phyloP scores from a whole-genome alignment of 495 filamentous ascomycete genomes.

The Penicillium lividum region DNA sequence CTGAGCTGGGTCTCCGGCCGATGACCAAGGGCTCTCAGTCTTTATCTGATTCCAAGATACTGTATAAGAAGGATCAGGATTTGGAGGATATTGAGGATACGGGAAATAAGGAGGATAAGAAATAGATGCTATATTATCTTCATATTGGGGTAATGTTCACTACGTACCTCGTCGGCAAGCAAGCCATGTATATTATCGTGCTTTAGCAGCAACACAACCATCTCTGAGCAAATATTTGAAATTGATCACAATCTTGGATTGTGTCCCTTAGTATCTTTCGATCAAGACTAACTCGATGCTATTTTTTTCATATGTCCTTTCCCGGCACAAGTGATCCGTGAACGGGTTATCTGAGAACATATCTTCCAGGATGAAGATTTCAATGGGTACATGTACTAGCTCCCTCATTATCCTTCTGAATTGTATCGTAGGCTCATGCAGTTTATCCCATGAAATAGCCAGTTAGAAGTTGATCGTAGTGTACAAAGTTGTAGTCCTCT shows the following conservation, averaged over 20 bases:
- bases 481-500: no score
- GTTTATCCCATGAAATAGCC: no score
- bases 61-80: conserved; percentile 29
- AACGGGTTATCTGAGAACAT: no score
- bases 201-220: not conserved
- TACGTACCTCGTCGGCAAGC: not conserved
- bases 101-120: not conserved
- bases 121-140: not conserved
- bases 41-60: conserved; percentile 25
- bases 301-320: no score
- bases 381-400: no score
- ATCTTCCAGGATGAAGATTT: no score
- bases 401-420: no score
- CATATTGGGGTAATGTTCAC: not conserved
- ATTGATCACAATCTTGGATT: not conserved
- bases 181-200: not conserved
- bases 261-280: no score
- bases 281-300: no score
- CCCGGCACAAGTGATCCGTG: no score
- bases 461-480: no score
- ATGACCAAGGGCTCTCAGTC: conserved; percentile 27
- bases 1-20: conserved; percentile 67
- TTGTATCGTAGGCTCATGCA: no score
- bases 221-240: not conserved
- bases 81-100: not conserved